phyloP scores from a whole-genome alignment of 805 yeast species.

The Vanderwaltozyma tropicalis region DNA sequence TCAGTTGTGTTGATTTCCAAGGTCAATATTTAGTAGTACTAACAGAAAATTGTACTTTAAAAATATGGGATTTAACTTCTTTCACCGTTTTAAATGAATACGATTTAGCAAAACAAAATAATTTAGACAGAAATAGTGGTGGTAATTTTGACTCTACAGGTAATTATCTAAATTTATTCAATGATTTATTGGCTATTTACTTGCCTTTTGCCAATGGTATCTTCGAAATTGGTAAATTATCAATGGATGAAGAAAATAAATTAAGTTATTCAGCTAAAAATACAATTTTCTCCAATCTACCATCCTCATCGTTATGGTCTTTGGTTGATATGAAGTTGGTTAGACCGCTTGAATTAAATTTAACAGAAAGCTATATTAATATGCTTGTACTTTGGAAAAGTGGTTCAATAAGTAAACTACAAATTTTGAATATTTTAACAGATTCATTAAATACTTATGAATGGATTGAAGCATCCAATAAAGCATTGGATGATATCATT shows the following conservation, averaged over 20 bases:
- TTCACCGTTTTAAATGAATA: constrained; percentile 12
- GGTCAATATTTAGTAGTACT: constrained; percentile 16
- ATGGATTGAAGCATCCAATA: constrained; percentile 23
- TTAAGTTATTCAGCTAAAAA: constrained; percentile 7
- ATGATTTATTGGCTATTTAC: constrained; percentile 28
- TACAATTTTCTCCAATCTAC: constrained; percentile 16
- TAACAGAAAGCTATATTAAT: constrained; percentile 19
- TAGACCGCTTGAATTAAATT: constrained; percentile 16
- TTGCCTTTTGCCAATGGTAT: constrained; percentile 36
- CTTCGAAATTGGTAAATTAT: constrained; percentile 33
- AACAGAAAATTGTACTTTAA: constrained; percentile 21
- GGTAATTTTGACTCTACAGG: constrained; percentile 21
- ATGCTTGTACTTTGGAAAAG: constrained; percentile 52
- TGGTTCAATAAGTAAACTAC: constrained; percentile 42
- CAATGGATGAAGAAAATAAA: constrained; percentile 8
- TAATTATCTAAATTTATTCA: constrained; percentile 29
- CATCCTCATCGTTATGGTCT: constrained; percentile 26
- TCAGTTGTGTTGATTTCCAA: constrained; percentile 14
- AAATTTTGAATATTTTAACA: constrained; percentile 25
- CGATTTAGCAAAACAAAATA: constrained; percentile 11
- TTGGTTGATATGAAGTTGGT: constrained; percentile 21
- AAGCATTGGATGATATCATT: constrained; percentile 23
- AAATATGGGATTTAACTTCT: constrained; percentile 22
- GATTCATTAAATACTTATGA: constrained; percentile 15
- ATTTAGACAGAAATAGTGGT: constrained; percentile 7